These are phyloP conservation scores for Clohesyomyces aquaticus DNA, from an alignment of 495 filamentous ascomycete genomes.

Conservation along the genomic window DNA sequence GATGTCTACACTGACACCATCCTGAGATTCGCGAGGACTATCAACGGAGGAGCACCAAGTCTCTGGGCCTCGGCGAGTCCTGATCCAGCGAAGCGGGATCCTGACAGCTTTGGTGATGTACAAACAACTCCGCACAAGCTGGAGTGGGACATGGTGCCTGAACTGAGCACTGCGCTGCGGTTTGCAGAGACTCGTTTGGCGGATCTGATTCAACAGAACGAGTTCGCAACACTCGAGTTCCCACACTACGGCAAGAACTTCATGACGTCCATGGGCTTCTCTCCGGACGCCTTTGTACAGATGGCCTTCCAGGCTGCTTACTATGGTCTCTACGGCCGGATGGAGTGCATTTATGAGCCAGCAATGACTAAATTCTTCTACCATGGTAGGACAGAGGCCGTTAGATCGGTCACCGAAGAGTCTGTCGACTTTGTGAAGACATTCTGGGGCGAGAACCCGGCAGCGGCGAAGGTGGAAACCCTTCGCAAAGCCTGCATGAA, in stretches of 20 bases:
- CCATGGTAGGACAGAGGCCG: conserved; percentile 92
- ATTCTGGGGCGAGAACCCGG: conserved; percentile 91
- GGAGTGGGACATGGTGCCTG: conserved; percentile 96
- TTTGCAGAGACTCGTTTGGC: conserved; percentile 95
- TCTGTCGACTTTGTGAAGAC: conserved; percentile 83
- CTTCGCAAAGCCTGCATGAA: conserved; percentile 80
- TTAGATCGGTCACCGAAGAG: conserved; percentile 82
- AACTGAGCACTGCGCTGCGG: conserved; percentile 85
- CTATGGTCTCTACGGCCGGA: conserved; percentile 91
- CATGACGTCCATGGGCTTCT: conserved; percentile 95
- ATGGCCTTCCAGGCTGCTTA: conserved; percentile 99
- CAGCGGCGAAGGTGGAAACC: conserved; percentile 79
- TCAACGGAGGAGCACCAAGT: conserved; percentile 91
- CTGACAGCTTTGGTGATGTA: conserved; percentile 90
- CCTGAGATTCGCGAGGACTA: conserved; percentile 90
- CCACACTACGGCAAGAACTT: conserved; percentile 91
- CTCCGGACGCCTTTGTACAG: conserved; percentile 95
- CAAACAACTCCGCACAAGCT: conserved; percentile 93
- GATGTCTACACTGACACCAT: conserved; percentile 99
- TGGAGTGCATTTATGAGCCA: conserved; percentile 95
- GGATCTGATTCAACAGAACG: conserved; percentile 94
- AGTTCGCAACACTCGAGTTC: conserved; percentile 93
- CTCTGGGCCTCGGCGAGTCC: conserved; percentile 91
- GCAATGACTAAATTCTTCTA: conserved; percentile 96
- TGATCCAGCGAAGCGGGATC: conserved; percentile 92